Percentiles rank a stretch among this genome's conserved stretches.
These are phyloP conservation scores for Pseudocercospora fijiensis DNA, from an alignment of 2,329 filamentous ascomycete genomes.

Conservation along the genomic window DNA sequence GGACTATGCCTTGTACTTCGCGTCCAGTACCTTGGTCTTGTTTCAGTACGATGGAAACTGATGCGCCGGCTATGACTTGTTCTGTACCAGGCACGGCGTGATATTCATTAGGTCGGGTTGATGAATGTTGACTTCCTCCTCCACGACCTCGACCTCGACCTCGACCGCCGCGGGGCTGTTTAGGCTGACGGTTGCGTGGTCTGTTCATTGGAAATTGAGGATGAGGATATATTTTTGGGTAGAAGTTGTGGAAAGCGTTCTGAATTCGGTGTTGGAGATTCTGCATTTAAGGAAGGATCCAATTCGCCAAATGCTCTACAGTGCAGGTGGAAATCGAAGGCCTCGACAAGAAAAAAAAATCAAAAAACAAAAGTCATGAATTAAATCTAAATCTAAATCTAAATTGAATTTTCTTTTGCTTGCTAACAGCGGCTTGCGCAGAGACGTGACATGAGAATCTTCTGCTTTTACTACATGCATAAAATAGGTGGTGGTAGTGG, in stretches of 20 bases:
- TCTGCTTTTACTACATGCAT: background rate
- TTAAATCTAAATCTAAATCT: no score
- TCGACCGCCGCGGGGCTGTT: constrained; percentile 12
- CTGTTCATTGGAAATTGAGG: constrained; percentile 27
- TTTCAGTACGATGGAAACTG: constrained; percentile 73
- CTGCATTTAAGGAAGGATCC: background rate
- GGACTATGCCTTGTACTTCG: constrained; percentile 66
- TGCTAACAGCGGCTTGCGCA: background rate
- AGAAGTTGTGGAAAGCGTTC: background rate
- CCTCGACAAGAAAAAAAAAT: background rate
- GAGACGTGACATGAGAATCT: background rate
- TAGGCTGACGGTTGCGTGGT: constrained; percentile 37
- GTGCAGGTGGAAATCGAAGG: background rate
- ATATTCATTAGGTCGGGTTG: constrained; percentile 4
- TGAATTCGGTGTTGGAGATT: background rate
- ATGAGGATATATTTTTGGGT: background rate
- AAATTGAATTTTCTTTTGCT: no score
- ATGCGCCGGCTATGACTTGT: constrained; percentile 60
- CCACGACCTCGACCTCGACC: constrained; percentile 8
- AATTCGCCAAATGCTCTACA: background rate
- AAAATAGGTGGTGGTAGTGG: background rate
- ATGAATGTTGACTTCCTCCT: background rate
- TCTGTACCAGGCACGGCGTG: constrained; percentile 33
- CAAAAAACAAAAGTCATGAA: background rate
- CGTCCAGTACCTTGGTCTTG: constrained; percentile 71